Conservation (phyloP, 768 basidiomycete species). For the Nidularia sp. region DNA sequence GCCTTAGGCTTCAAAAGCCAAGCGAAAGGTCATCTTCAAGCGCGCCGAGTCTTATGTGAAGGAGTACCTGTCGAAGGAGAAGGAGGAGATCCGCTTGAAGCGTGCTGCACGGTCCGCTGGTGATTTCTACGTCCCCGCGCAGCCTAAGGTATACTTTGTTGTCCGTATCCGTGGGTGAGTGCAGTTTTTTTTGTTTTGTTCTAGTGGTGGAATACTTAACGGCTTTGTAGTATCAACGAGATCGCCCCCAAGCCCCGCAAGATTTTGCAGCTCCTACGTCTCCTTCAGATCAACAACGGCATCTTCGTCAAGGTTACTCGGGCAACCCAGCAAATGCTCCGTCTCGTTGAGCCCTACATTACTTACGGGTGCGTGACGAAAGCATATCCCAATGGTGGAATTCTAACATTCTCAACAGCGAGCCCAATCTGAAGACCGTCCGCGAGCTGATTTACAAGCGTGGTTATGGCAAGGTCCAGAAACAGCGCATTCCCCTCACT, state of each 20-base stretch:
- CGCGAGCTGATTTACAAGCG: conserved; percentile 99
- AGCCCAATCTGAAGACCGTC: conserved; percentile 94
- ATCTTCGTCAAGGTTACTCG: conserved; percentile 96
- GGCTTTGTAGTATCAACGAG: conserved; percentile 84
- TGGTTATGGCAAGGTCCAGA: conserved; percentile 97
- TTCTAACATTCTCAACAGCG: conserved; percentile 38
- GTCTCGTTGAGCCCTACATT: conserved; percentile 94
- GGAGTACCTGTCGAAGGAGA: conserved; percentile 90
- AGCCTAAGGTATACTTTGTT: conserved; percentile 97
- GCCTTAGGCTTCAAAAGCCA: conserved; percentile 75
- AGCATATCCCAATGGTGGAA: too few relatives aligned
- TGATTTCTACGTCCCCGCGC: conserved; percentile 96
- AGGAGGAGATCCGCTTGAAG: conserved; percentile 94
- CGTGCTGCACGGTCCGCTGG: conserved; percentile 87
- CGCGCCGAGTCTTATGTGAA: conserved; percentile 97
- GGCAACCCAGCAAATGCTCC: conserved; percentile 97
- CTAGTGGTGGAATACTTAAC: neutral
- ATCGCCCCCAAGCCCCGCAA: conserved; percentile 99
- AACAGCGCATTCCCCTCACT: conserved; percentile 92
- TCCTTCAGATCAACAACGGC: conserved; percentile 99
- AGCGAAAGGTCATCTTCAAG: conserved; percentile 98
- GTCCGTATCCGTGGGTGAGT: conserved; percentile 94
- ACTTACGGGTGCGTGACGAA: conserved; percentile 73
- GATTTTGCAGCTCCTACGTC: conserved; percentile 96
- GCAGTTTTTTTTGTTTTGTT: neutral